phyloP scores from a whole-genome alignment of 2,329 filamentous ascomycete genomes.

The Cladophialophora immunda region DNA sequence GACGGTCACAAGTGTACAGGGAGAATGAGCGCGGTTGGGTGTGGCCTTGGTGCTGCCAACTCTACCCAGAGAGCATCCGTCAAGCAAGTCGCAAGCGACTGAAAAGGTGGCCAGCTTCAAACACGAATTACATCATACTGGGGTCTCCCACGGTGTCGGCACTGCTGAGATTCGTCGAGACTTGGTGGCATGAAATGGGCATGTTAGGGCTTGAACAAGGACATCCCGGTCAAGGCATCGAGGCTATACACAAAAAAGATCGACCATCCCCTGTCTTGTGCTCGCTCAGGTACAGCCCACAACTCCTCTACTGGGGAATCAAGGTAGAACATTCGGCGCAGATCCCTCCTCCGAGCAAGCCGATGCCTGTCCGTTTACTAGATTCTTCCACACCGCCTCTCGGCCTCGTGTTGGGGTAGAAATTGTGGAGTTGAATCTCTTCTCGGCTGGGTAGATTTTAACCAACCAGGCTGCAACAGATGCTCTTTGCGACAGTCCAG shows the following conservation, averaged over 20 bases:
- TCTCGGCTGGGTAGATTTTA: conserved; percentile 6
- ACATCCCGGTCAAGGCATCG: neutral
- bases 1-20: neutral
- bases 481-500: neutral
- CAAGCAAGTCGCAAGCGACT: neutral
- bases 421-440: conserved; percentile 10
- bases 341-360: neutral
- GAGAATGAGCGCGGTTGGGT: neutral
- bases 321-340: neutral
- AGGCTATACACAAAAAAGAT: neutral
- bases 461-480: neutral
- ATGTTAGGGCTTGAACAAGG: neutral
- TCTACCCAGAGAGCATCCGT: neutral
- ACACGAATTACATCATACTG: neutral
- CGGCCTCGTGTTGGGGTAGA: conserved; percentile 38
- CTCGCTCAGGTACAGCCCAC: neutral
- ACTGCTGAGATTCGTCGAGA: neutral
- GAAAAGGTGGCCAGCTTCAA: neutral
- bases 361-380: neutral
- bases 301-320: too few relatives aligned
- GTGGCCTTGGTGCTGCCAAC: neutral
- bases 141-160: neutral
- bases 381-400: neutral
- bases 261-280: neutral
- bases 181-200: neutral